Evolutionary conservation across 805 yeast genomes (phyloP).

Genomic region (Wickerhamiella spandovensis): DNA sequence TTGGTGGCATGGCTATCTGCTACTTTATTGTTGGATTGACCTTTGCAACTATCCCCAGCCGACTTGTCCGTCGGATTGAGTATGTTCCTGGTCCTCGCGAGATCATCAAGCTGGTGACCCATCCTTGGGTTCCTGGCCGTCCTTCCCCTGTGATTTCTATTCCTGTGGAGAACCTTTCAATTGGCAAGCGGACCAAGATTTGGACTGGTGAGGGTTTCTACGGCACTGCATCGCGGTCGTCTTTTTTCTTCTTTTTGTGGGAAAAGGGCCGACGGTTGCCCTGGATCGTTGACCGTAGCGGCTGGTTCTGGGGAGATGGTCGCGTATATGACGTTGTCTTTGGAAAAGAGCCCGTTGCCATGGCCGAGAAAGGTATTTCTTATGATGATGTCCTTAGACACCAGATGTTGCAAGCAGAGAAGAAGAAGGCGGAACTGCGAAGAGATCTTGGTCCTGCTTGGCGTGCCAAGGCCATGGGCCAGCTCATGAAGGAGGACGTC

Average conservation of each 20-base stretch:
- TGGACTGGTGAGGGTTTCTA: conserved; percentile 85
- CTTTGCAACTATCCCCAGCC: conserved; percentile 46
- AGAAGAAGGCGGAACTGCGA: conserved; percentile 37
- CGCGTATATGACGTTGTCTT: conserved; percentile 70
- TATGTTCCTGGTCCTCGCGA: conserved; percentile 44
- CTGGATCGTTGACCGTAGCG: conserved; percentile 72
- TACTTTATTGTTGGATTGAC: conserved; percentile 32
- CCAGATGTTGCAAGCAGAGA: conserved; percentile 33
- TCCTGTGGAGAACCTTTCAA: conserved; percentile 41
- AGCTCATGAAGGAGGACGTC: conserved; percentile 33
- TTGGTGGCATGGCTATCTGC: conserved; percentile 24
- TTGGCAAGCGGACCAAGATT: conserved; percentile 51
- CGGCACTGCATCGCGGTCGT: conserved; percentile 63
- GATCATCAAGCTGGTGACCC: conserved; percentile 52
- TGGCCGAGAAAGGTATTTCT: conserved; percentile 58
- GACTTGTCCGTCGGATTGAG: conserved; percentile 65
- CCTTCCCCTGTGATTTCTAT: conserved; percentile 64
- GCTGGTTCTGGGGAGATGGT: conserved; percentile 90
- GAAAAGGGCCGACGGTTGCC: conserved; percentile 44
- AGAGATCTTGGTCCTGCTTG: conserved; percentile 48
- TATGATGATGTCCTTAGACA: conserved; percentile 46
- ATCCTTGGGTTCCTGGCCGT: conserved; percentile 61
- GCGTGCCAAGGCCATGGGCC: conserved; percentile 37
- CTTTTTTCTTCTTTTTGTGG: conserved; percentile 60
- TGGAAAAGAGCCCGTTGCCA: conserved; percentile 65